Conservation (phyloP, 495 filamentous ascomycete genomes). For the Daldinia loculata region DNA sequence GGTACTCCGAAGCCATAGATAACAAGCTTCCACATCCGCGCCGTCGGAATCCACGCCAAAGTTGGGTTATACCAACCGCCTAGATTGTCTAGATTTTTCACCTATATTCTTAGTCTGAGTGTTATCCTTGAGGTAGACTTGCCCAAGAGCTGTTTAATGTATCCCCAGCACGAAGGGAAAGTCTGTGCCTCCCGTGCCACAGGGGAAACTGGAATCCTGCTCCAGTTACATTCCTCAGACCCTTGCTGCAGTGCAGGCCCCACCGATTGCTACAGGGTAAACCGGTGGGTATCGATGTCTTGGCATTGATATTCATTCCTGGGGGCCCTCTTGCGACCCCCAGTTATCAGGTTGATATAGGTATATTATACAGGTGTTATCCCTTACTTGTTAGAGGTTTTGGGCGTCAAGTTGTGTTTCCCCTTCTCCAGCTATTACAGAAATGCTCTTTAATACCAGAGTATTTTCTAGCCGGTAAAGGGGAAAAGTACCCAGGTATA, state of each 20-base stretch:
- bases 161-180: neutral
- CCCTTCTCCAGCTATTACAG: too few relatives aligned
- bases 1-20: conserved; percentile 19
- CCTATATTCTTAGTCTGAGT: neutral
- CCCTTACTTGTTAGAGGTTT: too few relatives aligned
- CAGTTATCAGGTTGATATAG: too few relatives aligned
- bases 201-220: neutral
- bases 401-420: too few relatives aligned
- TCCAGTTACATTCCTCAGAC: neutral
- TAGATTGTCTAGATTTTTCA: neutral
- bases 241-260: neutral
- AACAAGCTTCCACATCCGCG: conserved; percentile 12
- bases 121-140: neutral
- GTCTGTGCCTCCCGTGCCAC: neutral
- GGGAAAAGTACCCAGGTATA: too few relatives aligned
- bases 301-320: neutral
- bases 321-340: too few relatives aligned
- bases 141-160: neutral
- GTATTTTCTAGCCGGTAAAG: too few relatives aligned
- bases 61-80: neutral
- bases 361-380: too few relatives aligned
- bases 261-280: neutral
- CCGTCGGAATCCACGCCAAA: neutral
- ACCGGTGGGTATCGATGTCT: neutral
- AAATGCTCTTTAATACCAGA: too few relatives aligned